These are phyloP conservation scores for Solanum phureja DNA, from an alignment of 257 asterid genomes.

Conservation along the genomic window DNA sequence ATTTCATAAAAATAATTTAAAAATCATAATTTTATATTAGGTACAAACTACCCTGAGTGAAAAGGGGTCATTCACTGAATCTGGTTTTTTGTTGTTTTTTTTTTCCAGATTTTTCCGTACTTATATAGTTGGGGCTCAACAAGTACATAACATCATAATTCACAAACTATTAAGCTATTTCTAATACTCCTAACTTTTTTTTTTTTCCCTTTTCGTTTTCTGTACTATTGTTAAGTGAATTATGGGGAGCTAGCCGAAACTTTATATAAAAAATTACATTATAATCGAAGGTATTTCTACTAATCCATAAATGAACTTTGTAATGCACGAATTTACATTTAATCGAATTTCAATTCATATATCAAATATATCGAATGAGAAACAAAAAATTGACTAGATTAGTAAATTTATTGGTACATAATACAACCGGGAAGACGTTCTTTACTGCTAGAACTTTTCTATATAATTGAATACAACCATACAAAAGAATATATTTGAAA, in stretches of 20 bases:
- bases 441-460: neutral
- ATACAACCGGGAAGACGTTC: neutral
- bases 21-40: too few species aligned
- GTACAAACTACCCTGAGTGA: too few species aligned
- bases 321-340: neutral
- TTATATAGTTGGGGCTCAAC: neutral
- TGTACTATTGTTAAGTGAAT: neutral
- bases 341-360: neutral
- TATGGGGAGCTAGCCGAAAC: too few species aligned
- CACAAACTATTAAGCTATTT: neutral
- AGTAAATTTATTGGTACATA: neutral
- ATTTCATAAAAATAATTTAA: too few species aligned
- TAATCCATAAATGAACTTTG: neutral
- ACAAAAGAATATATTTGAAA: neutral
- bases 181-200: neutral
- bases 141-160: neutral
- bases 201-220: neutral
- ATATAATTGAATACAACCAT: neutral
- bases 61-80: neutral
- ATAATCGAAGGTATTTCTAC: too few species aligned
- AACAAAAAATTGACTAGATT: neutral
- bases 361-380: neutral
- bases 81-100: neutral
- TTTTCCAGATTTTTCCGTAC: neutral
- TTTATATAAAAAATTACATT: too few species aligned